Conservation (phyloP, 2,329 filamentous ascomycete species). For the Fusarium coffeatum region DNA sequence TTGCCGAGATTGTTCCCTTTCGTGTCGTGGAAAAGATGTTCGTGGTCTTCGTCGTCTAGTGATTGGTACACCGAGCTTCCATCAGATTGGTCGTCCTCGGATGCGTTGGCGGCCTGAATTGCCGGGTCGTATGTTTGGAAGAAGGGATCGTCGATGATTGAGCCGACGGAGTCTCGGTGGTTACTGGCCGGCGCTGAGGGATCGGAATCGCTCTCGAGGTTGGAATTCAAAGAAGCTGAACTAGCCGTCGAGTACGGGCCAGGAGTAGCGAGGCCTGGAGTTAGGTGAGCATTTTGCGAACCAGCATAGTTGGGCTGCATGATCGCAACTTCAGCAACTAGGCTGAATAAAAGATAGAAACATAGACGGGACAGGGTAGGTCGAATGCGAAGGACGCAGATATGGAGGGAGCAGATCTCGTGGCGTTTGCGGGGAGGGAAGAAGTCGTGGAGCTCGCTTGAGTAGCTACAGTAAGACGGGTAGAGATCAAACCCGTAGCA, state of each 20-base stretch:
- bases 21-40: slow-evolving; percentile 49
- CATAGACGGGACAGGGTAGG: slow-evolving; percentile 39
- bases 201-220: slow-evolving; percentile 40
- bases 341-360: slow-evolving; percentile 38
- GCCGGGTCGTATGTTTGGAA: slow-evolving; percentile 60
- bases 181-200: slow-evolving; percentile 29
- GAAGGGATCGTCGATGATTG: slow-evolving; percentile 67
- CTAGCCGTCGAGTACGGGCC: slow-evolving; percentile 28
- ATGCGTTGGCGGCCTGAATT: slow-evolving; percentile 43
- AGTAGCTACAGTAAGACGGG: slow-evolving; percentile 8
- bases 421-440: slow-evolving; percentile 40
- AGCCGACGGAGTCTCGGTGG: slow-evolving; percentile 62
- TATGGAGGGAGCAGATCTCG: slow-evolving; percentile 35
- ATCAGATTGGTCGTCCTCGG: slow-evolving; percentile 41
- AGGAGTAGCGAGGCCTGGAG: slow-evolving; percentile 39
- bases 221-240: slow-evolving; percentile 39
- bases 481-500: slow-evolving; percentile 17
- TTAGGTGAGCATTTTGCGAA: slow-evolving; percentile 44
- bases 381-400: slow-evolving; percentile 24
- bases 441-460: slow-evolving; percentile 37
- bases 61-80: slow-evolving; percentile 46
- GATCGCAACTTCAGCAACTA: slow-evolving; percentile 48
- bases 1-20: slow-evolving; percentile 21
- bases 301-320: slow-evolving; percentile 45
- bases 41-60: slow-evolving; percentile 46